Evolutionary conservation across 2,329 filamentous ascomycete genomes (phyloP).

Genomic region (Aureobasidium uvarum): DNA sequence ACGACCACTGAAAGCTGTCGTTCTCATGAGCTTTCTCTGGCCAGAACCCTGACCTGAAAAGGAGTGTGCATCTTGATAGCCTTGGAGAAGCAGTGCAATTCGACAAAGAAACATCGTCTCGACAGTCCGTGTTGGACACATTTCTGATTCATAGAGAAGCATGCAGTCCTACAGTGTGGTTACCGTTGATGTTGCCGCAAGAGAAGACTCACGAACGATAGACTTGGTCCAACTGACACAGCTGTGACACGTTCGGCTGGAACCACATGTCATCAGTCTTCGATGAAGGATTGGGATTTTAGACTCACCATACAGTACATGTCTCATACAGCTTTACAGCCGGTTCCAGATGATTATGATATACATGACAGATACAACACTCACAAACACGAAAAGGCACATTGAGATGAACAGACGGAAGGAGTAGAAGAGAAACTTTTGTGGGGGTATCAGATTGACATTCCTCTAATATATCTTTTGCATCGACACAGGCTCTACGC

Average conservation of each 20-base stretch:
- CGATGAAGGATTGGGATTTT: neutral
- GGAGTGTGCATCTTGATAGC: neutral
- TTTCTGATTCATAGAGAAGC: neutral
- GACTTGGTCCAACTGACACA: neutral
- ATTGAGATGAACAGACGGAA: neutral
- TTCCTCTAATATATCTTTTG: constrained; percentile 23
- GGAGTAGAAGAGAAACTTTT: constrained; percentile 24
- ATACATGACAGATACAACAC: neutral
- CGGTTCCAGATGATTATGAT: neutral
- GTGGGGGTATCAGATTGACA: constrained; percentile 24
- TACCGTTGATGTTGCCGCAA: neutral
- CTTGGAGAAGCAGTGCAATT: neutral
- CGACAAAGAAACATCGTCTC: neutral
- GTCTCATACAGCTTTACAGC: neutral
- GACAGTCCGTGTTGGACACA: neutral
- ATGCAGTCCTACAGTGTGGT: neutral
- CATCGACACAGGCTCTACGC: constrained; percentile 9
- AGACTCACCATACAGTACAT: neutral
- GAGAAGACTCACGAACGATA: neutral
- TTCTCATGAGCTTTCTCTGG: neutral
- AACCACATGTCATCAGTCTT: neutral
- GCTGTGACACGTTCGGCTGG: neutral
- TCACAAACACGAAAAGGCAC: constrained; percentile 1
- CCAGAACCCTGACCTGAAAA: neutral
- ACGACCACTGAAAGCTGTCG: neutral